A percentile compares a stretch with the other conserved stretches of the same genome.
phyloP scores from a whole-genome alignment of 163 green algal genomes.

The Coccomyxa subellipsoidea region DNA sequence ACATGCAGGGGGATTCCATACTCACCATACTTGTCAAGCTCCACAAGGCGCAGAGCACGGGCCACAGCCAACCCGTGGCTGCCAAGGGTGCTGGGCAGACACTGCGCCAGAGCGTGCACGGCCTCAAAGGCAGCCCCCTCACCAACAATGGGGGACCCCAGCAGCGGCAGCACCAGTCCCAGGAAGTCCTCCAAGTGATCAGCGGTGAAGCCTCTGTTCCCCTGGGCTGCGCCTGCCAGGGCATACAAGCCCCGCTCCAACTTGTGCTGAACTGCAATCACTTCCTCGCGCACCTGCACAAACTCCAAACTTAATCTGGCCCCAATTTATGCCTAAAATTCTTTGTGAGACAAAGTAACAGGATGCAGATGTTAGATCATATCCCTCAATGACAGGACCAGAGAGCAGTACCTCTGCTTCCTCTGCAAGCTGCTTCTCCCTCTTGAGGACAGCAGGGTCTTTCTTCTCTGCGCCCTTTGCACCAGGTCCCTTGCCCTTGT shows the following conservation, averaged over 20 bases:
- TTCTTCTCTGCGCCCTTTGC: conserved; percentile 30
- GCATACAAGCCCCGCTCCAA: conserved; percentile 56
- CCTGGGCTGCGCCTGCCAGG: conserved; percentile 48
- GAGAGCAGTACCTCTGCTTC: conserved; percentile 48
- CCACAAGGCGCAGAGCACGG: conserved; percentile 36
- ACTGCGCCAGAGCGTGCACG: conserved; percentile 52
- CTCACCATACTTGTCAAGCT: conserved; percentile 16
- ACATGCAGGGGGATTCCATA: no score
- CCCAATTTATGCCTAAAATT: no score
- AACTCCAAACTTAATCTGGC: background rate
- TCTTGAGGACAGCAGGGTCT: conserved; percentile 41
- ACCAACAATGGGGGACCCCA: conserved; percentile 67
- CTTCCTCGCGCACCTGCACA: conserved; percentile 47
- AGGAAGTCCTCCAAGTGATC: conserved; percentile 46
- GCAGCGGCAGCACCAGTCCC: conserved; percentile 47
- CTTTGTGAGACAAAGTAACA: no score
- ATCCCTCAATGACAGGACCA: no score
- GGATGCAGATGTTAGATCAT: no score
- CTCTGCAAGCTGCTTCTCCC: conserved; percentile 47
- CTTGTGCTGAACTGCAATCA: conserved; percentile 41
- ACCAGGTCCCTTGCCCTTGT: background rate
- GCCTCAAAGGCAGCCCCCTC: conserved; percentile 61
- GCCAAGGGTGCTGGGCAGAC: conserved; percentile 61
- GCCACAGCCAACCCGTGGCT: conserved; percentile 42
- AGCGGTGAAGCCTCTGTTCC: conserved; percentile 46